Percentiles rank a stretch among this genome's conserved stretches.
phyloP scores from a whole-genome alignment of 75 land plant genomes.

The Sequoia sempervirens region DNA sequence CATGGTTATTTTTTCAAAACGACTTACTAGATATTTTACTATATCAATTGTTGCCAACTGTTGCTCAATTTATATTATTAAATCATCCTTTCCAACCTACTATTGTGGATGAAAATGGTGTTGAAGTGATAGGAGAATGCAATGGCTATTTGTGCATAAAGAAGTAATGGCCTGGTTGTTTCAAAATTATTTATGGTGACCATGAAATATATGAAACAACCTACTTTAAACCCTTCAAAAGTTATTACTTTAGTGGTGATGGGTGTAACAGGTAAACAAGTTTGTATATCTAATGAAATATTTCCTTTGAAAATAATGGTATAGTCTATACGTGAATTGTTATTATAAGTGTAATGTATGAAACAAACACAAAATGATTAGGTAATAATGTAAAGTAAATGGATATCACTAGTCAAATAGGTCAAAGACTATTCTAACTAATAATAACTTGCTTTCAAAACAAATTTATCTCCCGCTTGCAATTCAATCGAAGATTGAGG shows the following conservation, averaged over 20 bases:
- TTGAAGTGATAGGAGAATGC: conserved; percentile 86
- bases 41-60: conserved; percentile 4
- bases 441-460: neutral
- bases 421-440: neutral
- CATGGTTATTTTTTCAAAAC: neutral
- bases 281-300: neutral
- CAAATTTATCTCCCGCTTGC: neutral
- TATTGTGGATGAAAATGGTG: conserved; percentile 89
- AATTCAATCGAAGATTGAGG: neutral
- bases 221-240: conserved; percentile 92
- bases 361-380: neutral
- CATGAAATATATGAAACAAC: conserved; percentile 97
- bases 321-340: neutral
- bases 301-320: neutral
- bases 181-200: conserved; percentile 86
- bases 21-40: neutral
- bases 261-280: conserved; percentile 82
- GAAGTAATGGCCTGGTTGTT: conserved; percentile 91
- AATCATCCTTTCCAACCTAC: conserved; percentile 65
- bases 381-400: neutral
- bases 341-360: neutral
- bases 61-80: neutral
- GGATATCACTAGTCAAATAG: neutral
- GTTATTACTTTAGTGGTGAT: conserved; percentile 93
- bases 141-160: conserved; percentile 93